phyloP scores from a whole-genome alignment of 441 rosid species.

The Melastoma candidum region DNA sequence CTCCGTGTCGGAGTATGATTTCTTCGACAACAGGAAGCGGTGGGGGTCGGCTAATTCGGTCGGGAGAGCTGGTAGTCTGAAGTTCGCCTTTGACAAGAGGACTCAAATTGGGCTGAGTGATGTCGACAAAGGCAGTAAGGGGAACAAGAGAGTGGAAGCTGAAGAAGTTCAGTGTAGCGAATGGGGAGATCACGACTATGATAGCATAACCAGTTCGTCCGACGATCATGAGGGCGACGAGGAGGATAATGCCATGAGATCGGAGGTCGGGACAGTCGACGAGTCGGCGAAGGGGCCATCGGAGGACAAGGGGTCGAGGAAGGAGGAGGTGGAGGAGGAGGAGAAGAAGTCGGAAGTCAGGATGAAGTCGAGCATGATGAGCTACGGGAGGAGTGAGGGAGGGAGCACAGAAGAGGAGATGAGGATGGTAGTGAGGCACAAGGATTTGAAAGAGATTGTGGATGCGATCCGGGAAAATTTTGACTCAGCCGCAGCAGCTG shows the following conservation, averaged over 20 bases:
- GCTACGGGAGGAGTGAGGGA: conserved; percentile 37
- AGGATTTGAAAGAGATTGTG: conserved; percentile 81
- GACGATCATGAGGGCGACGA: conserved; percentile 17
- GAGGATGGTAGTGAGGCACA: conserved; percentile 77
- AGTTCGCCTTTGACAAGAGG: too few relatives aligned
- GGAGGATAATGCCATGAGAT: conserved; percentile 28
- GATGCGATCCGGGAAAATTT: conserved; percentile 74
- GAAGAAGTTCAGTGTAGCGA: conserved; percentile 97
- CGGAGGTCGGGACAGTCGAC: conserved; percentile 51
- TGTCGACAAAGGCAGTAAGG: too few relatives aligned
- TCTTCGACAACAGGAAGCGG: conserved; percentile 20
- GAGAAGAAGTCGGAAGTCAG: conserved; percentile 29
- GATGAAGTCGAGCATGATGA: conserved; percentile 41
- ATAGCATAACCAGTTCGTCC: conserved; percentile 52
- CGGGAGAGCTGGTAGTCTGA: too few relatives aligned
- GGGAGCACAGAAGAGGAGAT: conserved; percentile 33
- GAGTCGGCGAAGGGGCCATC: conserved; percentile 29
- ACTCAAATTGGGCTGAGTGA: too few relatives aligned
- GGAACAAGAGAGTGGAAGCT: too few relatives aligned
- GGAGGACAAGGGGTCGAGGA: conserved; percentile 13
- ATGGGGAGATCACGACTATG: conserved; percentile 63
- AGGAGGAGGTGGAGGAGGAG: conserved; percentile 21
- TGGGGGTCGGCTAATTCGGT: too few relatives aligned
- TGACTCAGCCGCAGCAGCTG: conserved; percentile 67
- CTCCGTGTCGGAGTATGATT: conserved; percentile 68